Evolutionary conservation across 345 rosid genomes (phyloP).

Genomic region (Streptanthus diversifolius): DNA sequence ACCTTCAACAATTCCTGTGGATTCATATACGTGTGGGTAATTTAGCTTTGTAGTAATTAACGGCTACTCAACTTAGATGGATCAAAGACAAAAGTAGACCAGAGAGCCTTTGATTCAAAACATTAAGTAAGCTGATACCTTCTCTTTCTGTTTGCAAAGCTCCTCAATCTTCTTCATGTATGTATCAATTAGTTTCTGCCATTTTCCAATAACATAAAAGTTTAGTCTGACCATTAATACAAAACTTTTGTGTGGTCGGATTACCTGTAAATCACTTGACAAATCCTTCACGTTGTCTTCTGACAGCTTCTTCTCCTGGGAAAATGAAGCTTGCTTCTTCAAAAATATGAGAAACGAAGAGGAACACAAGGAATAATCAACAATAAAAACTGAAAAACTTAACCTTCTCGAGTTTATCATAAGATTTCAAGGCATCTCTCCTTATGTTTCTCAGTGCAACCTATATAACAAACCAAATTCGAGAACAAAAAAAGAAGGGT

Average conservation of each 20-base stretch:
- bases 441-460: constrained; percentile 91
- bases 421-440: constrained; percentile 87
- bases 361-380: not conserved
- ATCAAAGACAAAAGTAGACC: not conserved
- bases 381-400: not conserved
- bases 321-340: not conserved
- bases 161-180: constrained; percentile 86
- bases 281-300: constrained; percentile 96
- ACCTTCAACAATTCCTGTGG: constrained; percentile 35
- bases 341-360: not conserved
- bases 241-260: not conserved
- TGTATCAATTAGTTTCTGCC: constrained; percentile 82
- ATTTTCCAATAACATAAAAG: not conserved
- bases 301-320: constrained; percentile 90
- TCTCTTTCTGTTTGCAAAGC: constrained; percentile 82
- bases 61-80: not conserved
- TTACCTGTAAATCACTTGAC: constrained; percentile 87
- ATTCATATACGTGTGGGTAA: not conserved
- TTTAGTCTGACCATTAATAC: not conserved
- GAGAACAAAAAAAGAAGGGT: not conserved
- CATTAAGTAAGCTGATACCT: constrained; percentile 42
- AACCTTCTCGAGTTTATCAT: constrained; percentile 93
- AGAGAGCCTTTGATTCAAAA: not conserved
- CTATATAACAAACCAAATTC: constrained; percentile 40
- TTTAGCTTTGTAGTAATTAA: not conserved